These are phyloP conservation scores for Fabrea salina DNA, from an alignment of 169 alveolate species.

Conservation along the genomic window DNA sequence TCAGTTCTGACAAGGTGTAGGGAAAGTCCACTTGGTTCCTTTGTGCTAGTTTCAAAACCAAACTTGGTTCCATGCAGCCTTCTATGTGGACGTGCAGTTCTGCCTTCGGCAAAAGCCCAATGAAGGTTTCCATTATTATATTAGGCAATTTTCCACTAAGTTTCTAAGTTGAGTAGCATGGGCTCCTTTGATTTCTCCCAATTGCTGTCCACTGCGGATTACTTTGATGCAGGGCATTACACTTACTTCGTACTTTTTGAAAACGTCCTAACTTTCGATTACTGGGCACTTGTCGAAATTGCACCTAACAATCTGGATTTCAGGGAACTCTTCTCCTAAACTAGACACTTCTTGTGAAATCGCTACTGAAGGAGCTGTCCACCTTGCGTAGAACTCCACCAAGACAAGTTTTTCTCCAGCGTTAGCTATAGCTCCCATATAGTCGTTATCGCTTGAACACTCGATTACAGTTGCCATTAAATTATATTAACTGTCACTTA, in stretches of 20 bases:
- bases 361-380: constrained; percentile 8
- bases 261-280: neutral
- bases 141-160: neutral
- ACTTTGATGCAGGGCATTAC: constrained; percentile 10
- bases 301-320: neutral
- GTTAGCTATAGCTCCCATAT: constrained; percentile 11
- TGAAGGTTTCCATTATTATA: no score
- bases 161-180: neutral
- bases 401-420: neutral
- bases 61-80: no score
- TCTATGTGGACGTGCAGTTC: no score
- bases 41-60: neutral
- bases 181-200: constrained; percentile 14
- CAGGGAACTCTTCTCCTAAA: neutral
- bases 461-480: constrained; percentile 21
- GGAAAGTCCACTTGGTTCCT: constrained; percentile 19
- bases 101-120: no score
- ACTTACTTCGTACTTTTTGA: constrained; percentile 10
- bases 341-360: neutral
- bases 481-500: no score
- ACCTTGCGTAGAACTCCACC: constrained; percentile 4
- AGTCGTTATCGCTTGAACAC: neutral
- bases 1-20: neutral
- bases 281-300: constrained; percentile 7
- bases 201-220: neutral